Evolutionary conservation across 2,329 filamentous ascomycete species (phyloP).

Genomic region (Furcasterigmium sp.): DNA sequence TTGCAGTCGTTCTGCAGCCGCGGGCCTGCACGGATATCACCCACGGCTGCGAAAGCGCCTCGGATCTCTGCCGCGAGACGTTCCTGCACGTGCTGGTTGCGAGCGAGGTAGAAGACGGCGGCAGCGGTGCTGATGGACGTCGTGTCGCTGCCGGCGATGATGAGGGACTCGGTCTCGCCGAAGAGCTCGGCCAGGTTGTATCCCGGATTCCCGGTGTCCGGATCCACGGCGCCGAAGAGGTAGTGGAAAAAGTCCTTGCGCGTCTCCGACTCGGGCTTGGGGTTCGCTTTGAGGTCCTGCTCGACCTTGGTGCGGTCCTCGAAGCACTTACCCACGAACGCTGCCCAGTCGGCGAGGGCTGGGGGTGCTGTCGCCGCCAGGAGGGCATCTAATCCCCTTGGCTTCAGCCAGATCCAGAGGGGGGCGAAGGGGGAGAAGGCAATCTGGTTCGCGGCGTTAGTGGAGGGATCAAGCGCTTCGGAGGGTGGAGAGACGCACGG

Average conservation of each 20-base stretch:
- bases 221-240: conserved; percentile 14
- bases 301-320: conserved; percentile 11
- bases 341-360: conserved; percentile 12
- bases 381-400: conserved; percentile 14
- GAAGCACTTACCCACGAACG: conserved; percentile 14
- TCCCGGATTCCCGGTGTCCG: conserved; percentile 15
- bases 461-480: no score
- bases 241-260: conserved; percentile 19
- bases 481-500: no score
- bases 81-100: conserved; percentile 11
- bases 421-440: conserved; percentile 14
- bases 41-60: conserved; percentile 16
- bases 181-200: conserved; percentile 15
- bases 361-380: conserved; percentile 12
- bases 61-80: conserved; percentile 32
- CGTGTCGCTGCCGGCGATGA: conserved; percentile 17
- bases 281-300: conserved; percentile 1
- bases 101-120: conserved; percentile 12
- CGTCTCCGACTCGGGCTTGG: conserved; percentile 1
- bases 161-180: conserved; percentile 18
- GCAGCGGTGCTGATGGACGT: conserved; percentile 11
- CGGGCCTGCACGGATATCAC: conserved; percentile 9
- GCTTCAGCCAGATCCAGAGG: conserved; percentile 18
- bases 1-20: neutral
- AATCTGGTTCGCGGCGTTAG: no score